Evolutionary conservation across 75 land plant genomes (phyloP).

Genomic region (Cunninghamia lanceolata): DNA sequence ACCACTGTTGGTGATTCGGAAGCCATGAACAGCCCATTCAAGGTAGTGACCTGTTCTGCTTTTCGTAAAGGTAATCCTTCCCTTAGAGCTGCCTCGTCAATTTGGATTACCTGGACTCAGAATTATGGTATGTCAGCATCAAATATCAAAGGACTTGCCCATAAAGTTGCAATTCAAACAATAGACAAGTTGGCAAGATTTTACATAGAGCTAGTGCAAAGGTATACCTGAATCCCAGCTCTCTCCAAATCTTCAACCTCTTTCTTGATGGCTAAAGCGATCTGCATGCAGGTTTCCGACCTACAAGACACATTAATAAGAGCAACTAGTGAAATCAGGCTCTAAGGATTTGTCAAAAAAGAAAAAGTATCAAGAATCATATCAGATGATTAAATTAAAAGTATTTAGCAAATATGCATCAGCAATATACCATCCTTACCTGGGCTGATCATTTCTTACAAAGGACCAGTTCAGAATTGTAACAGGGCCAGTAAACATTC

Average conservation of each 20-base stretch:
- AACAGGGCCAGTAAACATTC: conserved; percentile 56
- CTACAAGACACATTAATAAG: not conserved
- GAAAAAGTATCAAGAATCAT: not conserved
- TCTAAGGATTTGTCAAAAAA: not conserved
- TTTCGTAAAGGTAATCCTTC: conserved; percentile 58
- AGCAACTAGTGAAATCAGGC: not conserved
- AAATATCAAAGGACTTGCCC: not conserved
- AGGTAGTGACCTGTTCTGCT: conserved; percentile 45
- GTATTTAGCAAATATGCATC: not conserved
- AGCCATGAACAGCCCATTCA: conserved; percentile 62
- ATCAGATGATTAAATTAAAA: not conserved
- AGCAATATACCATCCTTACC: conserved; percentile 17
- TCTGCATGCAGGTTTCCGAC: conserved; percentile 42
- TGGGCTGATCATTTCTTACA: conserved; percentile 55
- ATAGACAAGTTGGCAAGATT: not conserved
- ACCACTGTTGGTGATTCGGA: conserved; percentile 56
- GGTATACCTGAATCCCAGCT: conserved; percentile 47
- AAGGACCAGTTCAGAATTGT: conserved; percentile 63
- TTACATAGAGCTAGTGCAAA: not conserved
- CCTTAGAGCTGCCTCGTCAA: conserved; percentile 58
- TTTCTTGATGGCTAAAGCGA: conserved; percentile 51
- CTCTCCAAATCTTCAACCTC: conserved; percentile 58
- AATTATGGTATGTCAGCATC: not conserved
- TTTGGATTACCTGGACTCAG: conserved; percentile 42
- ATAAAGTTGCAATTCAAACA: not conserved